A percentile compares a stretch with the other conserved stretches of the same genome.
Conservation (phyloP, 73 alveolate genomes). For the Symbiodinium pilosum region DNA sequence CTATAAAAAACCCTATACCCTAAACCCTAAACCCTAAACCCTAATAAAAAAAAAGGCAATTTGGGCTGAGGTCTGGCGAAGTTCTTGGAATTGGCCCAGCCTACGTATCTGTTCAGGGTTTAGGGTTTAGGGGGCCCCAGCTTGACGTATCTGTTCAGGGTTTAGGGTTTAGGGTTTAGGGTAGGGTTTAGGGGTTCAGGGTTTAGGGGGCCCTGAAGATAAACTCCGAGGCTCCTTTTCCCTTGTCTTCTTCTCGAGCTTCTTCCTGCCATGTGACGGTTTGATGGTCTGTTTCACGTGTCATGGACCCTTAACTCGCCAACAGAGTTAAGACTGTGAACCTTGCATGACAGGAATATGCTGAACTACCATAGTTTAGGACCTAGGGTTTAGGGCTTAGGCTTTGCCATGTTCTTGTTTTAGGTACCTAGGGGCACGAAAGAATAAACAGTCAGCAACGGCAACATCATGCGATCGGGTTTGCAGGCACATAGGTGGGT, state of each 20-base stretch:
- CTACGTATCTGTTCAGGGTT: too few relatives aligned
- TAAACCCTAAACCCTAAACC: too few relatives aligned
- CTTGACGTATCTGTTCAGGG: background rate
- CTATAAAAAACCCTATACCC: background rate
- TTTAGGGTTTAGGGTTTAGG: background rate
- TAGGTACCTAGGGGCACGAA: too few relatives aligned
- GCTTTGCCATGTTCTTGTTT: too few relatives aligned
- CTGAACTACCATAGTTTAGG: background rate
- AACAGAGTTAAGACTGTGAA: too few relatives aligned
- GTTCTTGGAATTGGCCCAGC: too few relatives aligned
- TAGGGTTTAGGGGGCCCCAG: background rate
- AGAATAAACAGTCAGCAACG: too few relatives aligned
- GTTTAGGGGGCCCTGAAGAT: background rate
- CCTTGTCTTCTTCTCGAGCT: slow-evolving; percentile 59
- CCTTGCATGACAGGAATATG: background rate
- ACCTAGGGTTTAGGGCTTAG: background rate
- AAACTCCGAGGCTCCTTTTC: slow-evolving; percentile 26
- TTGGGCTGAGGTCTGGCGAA: background rate
- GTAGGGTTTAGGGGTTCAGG: background rate
- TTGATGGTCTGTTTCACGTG: too few relatives aligned
- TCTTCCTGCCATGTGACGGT: slow-evolving; percentile 50
- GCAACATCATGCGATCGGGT: too few relatives aligned
- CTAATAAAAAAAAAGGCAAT: background rate
- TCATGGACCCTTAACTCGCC: too few relatives aligned
- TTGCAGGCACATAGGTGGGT: too few relatives aligned